Conservation (phyloP, 495 filamentous ascomycete species). For the Penicillium nucicola region DNA sequence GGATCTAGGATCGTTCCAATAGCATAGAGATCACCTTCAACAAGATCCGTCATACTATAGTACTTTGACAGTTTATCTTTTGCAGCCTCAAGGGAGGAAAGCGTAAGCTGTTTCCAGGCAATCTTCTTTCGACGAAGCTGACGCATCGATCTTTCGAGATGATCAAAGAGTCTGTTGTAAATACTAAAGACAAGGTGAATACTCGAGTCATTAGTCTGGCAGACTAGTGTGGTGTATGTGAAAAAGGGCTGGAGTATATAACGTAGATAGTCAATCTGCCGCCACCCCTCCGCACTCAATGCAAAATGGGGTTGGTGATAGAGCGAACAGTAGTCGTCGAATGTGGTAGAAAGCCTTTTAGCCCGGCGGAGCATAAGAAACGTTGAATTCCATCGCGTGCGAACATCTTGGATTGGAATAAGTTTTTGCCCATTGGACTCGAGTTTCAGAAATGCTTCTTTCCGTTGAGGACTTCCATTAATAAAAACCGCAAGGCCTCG, state of each 20-base stretch:
- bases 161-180: conserved; percentile 8
- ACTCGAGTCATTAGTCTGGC: conserved; percentile 9
- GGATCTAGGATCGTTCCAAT: conserved; percentile 14
- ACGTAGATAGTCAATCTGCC: conserved; percentile 15
- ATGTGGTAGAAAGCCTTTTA: conserved; percentile 1
- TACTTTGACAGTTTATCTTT: conserved; percentile 4
- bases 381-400: background rate
- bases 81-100: background rate
- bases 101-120: conserved; percentile 5
- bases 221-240: conserved; percentile 1
- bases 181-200: conserved; percentile 8
- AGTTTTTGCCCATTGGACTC: conserved; percentile 8
- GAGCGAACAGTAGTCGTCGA: conserved; percentile 5
- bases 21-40: conserved; percentile 9
- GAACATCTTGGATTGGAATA: conserved; percentile 14
- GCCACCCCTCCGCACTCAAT: conserved; percentile 10
- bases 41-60: conserved; percentile 1
- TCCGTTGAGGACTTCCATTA: conserved; percentile 10
- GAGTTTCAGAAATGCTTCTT: conserved; percentile 7
- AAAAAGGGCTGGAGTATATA: conserved; percentile 5
- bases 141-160: background rate
- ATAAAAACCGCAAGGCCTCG: conserved; percentile 8
- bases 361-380: conserved; percentile 12
- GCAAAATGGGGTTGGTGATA: conserved; percentile 8
- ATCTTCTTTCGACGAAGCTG: background rate